Percentiles rank a stretch among this genome's conserved stretches.
Evolutionary conservation across 305 asterid genomes (phyloP).

Genomic region (Fraxinus sp.): DNA sequence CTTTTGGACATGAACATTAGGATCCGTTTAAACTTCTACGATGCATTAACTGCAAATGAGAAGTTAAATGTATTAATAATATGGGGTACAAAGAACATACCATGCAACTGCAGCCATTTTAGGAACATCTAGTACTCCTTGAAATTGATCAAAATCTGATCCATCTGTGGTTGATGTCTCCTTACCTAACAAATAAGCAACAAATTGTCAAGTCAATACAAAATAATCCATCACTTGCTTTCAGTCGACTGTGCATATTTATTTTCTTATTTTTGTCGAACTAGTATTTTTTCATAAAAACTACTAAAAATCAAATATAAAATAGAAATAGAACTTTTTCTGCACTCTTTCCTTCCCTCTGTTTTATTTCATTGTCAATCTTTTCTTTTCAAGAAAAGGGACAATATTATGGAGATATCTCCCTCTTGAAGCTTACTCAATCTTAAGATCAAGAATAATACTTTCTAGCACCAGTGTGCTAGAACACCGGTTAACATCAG

Average conservation of each 20-base stretch:
- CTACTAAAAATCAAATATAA: conserved; percentile 4
- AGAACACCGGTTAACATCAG: not conserved
- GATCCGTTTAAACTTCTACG: not conserved
- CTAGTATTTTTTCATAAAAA: not conserved
- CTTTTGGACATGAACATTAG: not conserved
- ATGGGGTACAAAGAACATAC: not conserved
- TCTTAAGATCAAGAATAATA: conserved; percentile 1
- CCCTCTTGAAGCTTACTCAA: not conserved
- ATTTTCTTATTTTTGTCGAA: not conserved
- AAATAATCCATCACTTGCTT: not conserved
- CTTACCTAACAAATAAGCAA: conserved; percentile 46
- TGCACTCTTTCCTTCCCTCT: not conserved
- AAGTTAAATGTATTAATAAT: not conserved
- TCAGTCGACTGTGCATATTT: not conserved
- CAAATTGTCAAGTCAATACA: conserved; percentile 19
- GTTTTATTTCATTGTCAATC: not conserved
- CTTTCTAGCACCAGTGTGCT: not conserved
- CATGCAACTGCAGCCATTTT: conserved; percentile 2
- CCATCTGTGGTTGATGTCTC: conserved; percentile 64
- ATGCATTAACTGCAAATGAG: not conserved
- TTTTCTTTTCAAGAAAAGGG: not conserved
- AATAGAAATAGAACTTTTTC: not conserved
- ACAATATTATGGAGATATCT: conserved; percentile 4
- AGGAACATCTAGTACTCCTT: conserved; percentile 39
- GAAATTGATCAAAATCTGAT: conserved; percentile 53